These are phyloP conservation scores for Parasitella parasitica DNA, from an alignment of 371 early-diverging fungal species.

Conservation along the genomic window DNA sequence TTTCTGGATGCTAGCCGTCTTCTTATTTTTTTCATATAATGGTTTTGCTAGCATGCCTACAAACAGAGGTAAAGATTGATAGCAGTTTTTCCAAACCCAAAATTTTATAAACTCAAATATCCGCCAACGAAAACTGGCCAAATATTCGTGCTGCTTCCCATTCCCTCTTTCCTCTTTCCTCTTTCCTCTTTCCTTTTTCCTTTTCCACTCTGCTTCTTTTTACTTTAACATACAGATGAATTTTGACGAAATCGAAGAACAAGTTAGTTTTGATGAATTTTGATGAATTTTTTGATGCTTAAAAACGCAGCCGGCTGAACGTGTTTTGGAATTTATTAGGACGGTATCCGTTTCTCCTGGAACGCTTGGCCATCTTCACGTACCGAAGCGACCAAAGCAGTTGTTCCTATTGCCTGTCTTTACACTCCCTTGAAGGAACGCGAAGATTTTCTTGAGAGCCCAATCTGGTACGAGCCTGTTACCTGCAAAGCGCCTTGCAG, in stretches of 20 bases:
- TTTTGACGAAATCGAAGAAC: constrained; percentile 88
- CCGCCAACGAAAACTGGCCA: constrained; percentile 1
- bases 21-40: too few relatives aligned
- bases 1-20: too few relatives aligned
- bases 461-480: constrained; percentile 96
- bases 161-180: background rate
- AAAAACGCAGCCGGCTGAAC: too few relatives aligned
- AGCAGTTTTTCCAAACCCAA: too few relatives aligned
- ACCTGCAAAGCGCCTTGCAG: constrained; percentile 96
- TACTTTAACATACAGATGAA: constrained; percentile 53
- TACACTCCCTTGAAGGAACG: constrained; percentile 98
- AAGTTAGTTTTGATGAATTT: constrained; percentile 40
- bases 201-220: background rate
- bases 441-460: constrained; percentile 66
- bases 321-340: constrained; percentile 35
- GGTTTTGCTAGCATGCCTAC: too few relatives aligned
- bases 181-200: background rate
- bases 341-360: constrained; percentile 98
- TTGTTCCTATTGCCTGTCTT: constrained; percentile 95
- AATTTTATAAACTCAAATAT: background rate
- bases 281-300: too few relatives aligned
- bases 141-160: background rate
- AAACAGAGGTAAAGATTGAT: too few relatives aligned
- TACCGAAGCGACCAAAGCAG: constrained; percentile 90
- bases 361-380: constrained; percentile 97